phyloP scores from a whole-genome alignment of 148 eudicot genomes.

The Rhododendron griersonianum region DNA sequence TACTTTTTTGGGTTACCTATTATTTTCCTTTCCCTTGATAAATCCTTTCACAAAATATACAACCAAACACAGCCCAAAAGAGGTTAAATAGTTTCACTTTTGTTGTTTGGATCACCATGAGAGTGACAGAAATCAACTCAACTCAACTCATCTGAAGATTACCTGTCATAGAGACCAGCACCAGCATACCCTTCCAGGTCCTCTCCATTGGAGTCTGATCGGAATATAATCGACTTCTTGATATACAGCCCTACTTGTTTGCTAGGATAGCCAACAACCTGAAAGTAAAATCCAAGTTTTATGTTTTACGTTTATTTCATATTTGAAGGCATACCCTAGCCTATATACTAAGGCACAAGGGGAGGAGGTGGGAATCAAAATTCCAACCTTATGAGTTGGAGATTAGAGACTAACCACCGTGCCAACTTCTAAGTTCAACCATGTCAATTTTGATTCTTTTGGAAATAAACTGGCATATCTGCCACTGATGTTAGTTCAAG shows the following conservation, averaged over 20 bases:
- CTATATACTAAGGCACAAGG: neutral
- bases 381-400: neutral
- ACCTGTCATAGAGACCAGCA: slow-evolving; percentile 99
- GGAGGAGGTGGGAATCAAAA: neutral
- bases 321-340: neutral
- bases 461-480: neutral
- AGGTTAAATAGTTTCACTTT: neutral
- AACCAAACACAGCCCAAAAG: neutral
- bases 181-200: slow-evolving; percentile 99
- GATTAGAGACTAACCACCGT: neutral
- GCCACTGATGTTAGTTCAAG: neutral
- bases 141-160: slow-evolving; percentile 10
- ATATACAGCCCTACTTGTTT: slow-evolving; percentile 92
- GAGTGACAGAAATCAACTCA: neutral
- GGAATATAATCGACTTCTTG: slow-evolving; percentile 78
- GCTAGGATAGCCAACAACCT: slow-evolving; percentile 95
- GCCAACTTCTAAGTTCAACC: neutral
- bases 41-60: neutral
- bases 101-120: neutral
- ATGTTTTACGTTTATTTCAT: neutral
- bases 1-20: neutral
- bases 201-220: slow-evolving; percentile 98
- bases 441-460: neutral
- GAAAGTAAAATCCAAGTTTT: slow-evolving; percentile 12
- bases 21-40: neutral